phyloP scores from a whole-genome alignment of 345 rosid species.

The Laguncularia racemosa region DNA sequence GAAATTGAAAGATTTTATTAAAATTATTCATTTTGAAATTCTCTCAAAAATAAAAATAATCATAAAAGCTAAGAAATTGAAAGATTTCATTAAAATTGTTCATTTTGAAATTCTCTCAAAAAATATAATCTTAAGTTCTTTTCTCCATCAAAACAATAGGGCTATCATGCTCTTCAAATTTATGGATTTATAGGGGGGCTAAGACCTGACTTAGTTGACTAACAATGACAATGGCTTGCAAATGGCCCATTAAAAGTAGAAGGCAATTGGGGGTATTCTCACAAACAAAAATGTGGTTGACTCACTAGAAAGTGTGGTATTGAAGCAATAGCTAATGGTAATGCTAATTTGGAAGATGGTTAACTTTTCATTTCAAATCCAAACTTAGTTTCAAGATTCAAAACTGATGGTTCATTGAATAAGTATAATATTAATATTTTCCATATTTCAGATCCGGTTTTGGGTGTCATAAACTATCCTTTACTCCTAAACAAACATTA shows the following conservation, averaged over 20 bases:
- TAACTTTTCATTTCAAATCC: slow-evolving; percentile 11
- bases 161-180: no score
- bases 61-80: no score
- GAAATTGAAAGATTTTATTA: no score
- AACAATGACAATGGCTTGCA: not conserved
- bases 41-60: no score
- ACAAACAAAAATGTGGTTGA: slow-evolving; percentile 5
- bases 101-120: no score
- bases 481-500: not conserved
- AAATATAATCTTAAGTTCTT: no score
- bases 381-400: not conserved
- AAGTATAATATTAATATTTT: slow-evolving; percentile 3
- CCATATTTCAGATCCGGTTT: slow-evolving; percentile 7
- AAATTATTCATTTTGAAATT: no score
- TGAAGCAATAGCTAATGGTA: not conserved
- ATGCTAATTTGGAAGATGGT: slow-evolving; percentile 3
- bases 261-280: slow-evolving; percentile 8
- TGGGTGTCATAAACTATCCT: slow-evolving; percentile 12
- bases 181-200: no score
- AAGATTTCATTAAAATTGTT: no score
- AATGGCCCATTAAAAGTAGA: not conserved
- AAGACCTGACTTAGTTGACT: no score
- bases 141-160: no score
- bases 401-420: slow-evolving; percentile 5
- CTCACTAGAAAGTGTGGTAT: slow-evolving; percentile 6